Conservation (phyloP, 2,329 filamentous ascomycete genomes). For the Mycocentrospora acerina region DNA sequence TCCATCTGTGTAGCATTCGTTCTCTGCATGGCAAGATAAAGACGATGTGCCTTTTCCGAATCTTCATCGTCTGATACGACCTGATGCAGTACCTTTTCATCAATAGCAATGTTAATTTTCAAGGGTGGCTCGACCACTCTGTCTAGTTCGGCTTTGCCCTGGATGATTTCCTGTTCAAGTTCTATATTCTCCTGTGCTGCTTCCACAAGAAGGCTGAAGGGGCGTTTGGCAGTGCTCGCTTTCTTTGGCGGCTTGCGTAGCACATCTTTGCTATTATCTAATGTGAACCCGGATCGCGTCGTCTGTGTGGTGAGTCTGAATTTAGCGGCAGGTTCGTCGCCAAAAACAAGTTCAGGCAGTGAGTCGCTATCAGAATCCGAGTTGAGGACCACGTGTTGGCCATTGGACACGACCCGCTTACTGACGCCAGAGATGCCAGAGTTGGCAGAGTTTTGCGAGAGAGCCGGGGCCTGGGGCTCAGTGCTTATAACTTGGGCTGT, state of each 20-base stretch:
- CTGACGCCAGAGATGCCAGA: conserved; percentile 37
- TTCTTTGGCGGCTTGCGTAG: conserved; percentile 25
- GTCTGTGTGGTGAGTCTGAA: conserved; percentile 9
- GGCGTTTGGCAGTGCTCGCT: conserved; percentile 12
- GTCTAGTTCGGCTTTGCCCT: conserved; percentile 30
- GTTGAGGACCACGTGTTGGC: conserved; percentile 55
- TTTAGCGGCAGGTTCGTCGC: conserved; percentile 9
- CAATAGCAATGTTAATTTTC: conserved; percentile 10
- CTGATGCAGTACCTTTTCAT: conserved; percentile 28
- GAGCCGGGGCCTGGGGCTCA: conserved; percentile 12
- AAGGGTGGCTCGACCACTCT: conserved; percentile 14
- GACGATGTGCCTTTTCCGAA: conserved; percentile 61
- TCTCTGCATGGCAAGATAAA: conserved; percentile 59
- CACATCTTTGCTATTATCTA: conserved; percentile 14
- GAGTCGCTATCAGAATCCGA: conserved; percentile 70
- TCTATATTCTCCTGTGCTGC: conserved; percentile 24
- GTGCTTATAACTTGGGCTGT: conserved; percentile 2
- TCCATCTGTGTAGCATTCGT: conserved; percentile 60
- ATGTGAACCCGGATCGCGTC: conserved; percentile 12
- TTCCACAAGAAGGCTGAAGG: conserved; percentile 26
- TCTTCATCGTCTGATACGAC: conserved; percentile 67
- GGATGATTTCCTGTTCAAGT: conserved; percentile 27
- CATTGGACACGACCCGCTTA: conserved; percentile 57
- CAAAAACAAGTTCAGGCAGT: conserved; percentile 52
- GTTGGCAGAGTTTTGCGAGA: conserved; percentile 30